phyloP scores from a whole-genome alignment of 768 basidiomycete species.

The Rhizopogon salebrosus region DNA sequence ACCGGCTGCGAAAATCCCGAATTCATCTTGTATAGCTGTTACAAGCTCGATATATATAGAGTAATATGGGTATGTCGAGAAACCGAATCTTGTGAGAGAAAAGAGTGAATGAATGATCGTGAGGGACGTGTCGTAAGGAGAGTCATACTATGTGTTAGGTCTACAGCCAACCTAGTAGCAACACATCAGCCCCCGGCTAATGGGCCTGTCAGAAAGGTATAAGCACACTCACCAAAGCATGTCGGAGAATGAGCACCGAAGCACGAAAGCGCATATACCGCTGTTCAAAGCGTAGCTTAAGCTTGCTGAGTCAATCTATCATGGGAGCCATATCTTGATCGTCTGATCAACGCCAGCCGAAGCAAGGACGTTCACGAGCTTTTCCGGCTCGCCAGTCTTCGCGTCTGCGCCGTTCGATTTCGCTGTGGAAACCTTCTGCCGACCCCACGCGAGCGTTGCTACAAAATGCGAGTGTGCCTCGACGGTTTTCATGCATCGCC shows the following conservation, averaged over 20 bases:
- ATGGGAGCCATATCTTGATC: conserved; percentile 62
- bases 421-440: conserved; percentile 39
- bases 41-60: conserved; percentile 17
- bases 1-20: neutral
- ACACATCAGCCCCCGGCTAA: conserved; percentile 4
- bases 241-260: conserved; percentile 5
- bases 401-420: conserved; percentile 33
- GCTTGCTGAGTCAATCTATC: conserved; percentile 12
- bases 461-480: conserved; percentile 88
- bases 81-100: conserved; percentile 15
- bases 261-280: conserved; percentile 9
- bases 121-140: conserved; percentile 25
- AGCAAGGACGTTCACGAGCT: conserved; percentile 64
- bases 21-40: conserved; percentile 4
- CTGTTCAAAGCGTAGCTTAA: conserved; percentile 3
- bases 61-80: conserved; percentile 30
- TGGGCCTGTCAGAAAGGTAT: conserved; percentile 2
- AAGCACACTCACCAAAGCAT: conserved; percentile 12
- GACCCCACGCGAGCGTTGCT: conserved; percentile 76
- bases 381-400: conserved; percentile 37
- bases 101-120: conserved; percentile 25
- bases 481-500: conserved; percentile 80
- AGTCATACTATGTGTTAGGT: neutral
- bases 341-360: conserved; percentile 67
- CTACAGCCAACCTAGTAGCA: neutral